These are phyloP conservation scores for Sporothrix humicola DNA, from an alignment of 2,329 filamentous ascomycete species.

Conservation along the genomic window DNA sequence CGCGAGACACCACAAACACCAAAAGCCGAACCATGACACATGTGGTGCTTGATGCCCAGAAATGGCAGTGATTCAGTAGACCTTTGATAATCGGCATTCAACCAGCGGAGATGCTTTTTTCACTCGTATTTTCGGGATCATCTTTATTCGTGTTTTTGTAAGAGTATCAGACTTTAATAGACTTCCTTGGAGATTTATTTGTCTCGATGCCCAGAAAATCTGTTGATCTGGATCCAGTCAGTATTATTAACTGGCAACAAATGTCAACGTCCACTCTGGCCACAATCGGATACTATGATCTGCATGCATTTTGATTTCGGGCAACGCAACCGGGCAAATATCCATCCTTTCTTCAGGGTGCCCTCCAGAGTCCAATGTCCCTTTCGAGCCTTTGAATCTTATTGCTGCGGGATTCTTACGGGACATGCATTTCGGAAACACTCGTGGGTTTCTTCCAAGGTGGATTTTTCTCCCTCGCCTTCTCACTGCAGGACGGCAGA, in stretches of 20 bases:
- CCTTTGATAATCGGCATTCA: neutral
- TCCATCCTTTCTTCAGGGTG: no score
- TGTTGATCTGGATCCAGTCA: neutral
- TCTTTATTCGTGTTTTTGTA: neutral
- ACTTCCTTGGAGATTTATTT: neutral
- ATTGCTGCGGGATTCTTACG: neutral
- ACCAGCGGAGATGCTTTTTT: neutral
- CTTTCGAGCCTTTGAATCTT: neutral
- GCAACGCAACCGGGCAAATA: neutral
- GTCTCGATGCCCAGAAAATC: neutral
- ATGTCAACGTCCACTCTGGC: no score
- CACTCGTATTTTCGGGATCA: neutral
- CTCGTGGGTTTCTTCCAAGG: neutral
- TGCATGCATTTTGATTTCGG: neutral
- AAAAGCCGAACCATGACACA: neutral
- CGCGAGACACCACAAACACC: neutral
- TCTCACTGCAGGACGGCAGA: constrained; percentile 4
- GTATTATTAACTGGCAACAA: neutral
- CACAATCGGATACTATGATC: no score
- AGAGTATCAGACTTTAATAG: neutral
- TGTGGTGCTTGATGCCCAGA: neutral
- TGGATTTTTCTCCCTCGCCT: neutral
- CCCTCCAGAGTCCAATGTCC: no score
- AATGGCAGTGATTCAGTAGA: neutral
- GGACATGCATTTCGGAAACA: neutral